Evolutionary conservation across 1,284 basidiomycete species (phyloP), one percentile per base, ranked within the genome.

Genomic region (Hemileia vastatrix): DNA sequence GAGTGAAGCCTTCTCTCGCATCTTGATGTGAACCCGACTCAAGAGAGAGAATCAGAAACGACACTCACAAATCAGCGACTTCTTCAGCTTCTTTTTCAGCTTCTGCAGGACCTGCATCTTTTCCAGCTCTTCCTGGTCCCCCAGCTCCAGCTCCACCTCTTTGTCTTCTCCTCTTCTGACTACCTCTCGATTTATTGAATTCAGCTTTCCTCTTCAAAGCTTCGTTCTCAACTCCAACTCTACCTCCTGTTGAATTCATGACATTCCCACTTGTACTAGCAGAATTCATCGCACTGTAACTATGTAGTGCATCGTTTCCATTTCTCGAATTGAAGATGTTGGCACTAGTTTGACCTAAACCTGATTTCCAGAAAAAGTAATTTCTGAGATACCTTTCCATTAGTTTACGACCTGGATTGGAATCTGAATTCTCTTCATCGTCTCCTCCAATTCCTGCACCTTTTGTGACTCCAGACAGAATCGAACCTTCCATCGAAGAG

Each of bases 361-460:
- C 80, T 6, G 82, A 80, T 76, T 90, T 92, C 90, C 88, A 91
- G 79, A 81, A 85, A n/a, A 95, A 79, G 74, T 92, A 90, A 19
- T 79, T 76, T 4, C 81, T 79, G 6, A 94, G 78, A 67, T 85
- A 86, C 15, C 79, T 77, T 70, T 86, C 79, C 85, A 95, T 88
- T 86, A 95, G 86, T 27, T 66, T 63, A 36, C 54, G 73, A 77
- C 59, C 83, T 9, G 71, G 70, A 3, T 53, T 43, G 4, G 51
- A 18, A 24, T 33, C 24, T 15, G 36, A 40, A 11, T 48, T 52
- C 19, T 55, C 50, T 18, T 58, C 65, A 0, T 56, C 32, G 15
- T 65, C 66, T 23, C 63, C 47, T 40, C 36, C 36, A 9, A 40
- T 40, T 40, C 36, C 36, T 11, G 36, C 36, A 15, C 36, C 36